These are phyloP conservation scores for Aureobasidium sp. DNA, from an alignment of 2,329 filamentous ascomycete species.

Conservation along the genomic window DNA sequence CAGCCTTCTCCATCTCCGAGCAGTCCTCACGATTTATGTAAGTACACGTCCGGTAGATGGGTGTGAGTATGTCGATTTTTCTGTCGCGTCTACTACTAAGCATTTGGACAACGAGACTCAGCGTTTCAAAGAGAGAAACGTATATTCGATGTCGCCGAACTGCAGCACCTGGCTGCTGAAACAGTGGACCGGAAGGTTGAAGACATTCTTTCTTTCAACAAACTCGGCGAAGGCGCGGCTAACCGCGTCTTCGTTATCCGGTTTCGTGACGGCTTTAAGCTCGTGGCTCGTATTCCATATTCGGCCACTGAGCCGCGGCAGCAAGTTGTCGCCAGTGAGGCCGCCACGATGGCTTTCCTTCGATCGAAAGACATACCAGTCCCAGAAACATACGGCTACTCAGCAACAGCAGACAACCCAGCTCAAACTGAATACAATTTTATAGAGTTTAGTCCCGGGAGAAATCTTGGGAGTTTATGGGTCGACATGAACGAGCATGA, in stretches of 20 bases:
- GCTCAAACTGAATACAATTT: slow-evolving; percentile 22
- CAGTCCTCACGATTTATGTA: background rate
- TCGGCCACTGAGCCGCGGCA: slow-evolving; percentile 12
- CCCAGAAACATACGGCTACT: slow-evolving; percentile 19
- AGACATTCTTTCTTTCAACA: slow-evolving; percentile 24
- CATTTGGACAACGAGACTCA: too few species aligned
- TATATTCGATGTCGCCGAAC: too few species aligned
- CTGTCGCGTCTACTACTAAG: background rate
- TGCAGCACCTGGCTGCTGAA: slow-evolving; percentile 21
- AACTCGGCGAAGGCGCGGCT: slow-evolving; percentile 11
- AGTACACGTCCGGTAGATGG: slow-evolving; percentile 7
- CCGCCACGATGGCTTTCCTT: slow-evolving; percentile 20
- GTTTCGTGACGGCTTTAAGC: background rate
- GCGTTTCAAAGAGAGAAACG: too few species aligned
- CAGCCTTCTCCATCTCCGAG: slow-evolving; percentile 13
- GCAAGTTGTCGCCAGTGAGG: slow-evolving; percentile 20
- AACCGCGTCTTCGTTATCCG: background rate
- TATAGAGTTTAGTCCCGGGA: slow-evolving; percentile 18
- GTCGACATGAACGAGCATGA: slow-evolving; percentile 17
- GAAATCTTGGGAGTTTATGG: background rate
- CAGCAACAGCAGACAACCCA: slow-evolving; percentile 18
- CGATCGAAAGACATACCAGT: slow-evolving; percentile 18
- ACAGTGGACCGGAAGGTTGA: slow-evolving; percentile 17
- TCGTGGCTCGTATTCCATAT: slow-evolving; percentile 21
- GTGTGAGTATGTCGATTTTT: background rate